phyloP scores from a whole-genome alignment of 805 yeast genomes.

The Yueomyces sinensis region DNA sequence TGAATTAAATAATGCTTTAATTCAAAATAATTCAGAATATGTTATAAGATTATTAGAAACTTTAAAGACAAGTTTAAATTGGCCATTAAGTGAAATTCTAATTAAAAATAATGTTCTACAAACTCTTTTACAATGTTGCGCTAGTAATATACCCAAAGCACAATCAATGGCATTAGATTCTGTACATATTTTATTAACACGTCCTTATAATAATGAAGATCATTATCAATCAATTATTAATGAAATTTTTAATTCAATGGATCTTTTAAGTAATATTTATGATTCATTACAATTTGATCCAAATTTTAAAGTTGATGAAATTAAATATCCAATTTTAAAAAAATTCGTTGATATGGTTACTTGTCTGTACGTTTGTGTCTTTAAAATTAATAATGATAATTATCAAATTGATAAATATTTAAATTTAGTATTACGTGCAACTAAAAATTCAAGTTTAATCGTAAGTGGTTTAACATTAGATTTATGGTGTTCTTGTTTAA shows the following conservation, averaged over 20 bases:
- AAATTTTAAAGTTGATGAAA: constrained; percentile 59
- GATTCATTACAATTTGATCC: constrained; percentile 39
- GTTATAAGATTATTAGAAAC: constrained; percentile 64
- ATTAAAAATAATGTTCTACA: constrained; percentile 51
- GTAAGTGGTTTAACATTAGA: constrained; percentile 83
- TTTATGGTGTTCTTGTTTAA: constrained; percentile 84
- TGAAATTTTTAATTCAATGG: constrained; percentile 69
- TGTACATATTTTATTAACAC: constrained; percentile 74
- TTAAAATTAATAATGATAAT: constrained; percentile 36
- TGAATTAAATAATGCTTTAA: constrained; percentile 34
- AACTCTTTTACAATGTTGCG: constrained; percentile 46
- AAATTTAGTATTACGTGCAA: constrained; percentile 63
- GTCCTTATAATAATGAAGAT: constrained; percentile 48
- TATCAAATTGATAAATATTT: constrained; percentile 56
- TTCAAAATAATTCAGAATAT: constrained; percentile 31
- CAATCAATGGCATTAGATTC: constrained; percentile 84
- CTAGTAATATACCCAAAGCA: constrained; percentile 48
- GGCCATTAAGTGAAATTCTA: constrained; percentile 75
- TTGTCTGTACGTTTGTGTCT: constrained; percentile 34
- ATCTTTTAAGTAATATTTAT: constrained; percentile 53
- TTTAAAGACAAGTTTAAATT: constrained; percentile 77
- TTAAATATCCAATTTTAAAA: constrained; percentile 66
- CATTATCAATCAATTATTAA: constrained; percentile 76
- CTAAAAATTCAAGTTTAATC: constrained; percentile 75
- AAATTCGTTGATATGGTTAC: constrained; percentile 83